These are phyloP conservation scores for Neurospora tetraspora DNA, from an alignment of 495 filamentous ascomycete species.

Conservation along the genomic window DNA sequence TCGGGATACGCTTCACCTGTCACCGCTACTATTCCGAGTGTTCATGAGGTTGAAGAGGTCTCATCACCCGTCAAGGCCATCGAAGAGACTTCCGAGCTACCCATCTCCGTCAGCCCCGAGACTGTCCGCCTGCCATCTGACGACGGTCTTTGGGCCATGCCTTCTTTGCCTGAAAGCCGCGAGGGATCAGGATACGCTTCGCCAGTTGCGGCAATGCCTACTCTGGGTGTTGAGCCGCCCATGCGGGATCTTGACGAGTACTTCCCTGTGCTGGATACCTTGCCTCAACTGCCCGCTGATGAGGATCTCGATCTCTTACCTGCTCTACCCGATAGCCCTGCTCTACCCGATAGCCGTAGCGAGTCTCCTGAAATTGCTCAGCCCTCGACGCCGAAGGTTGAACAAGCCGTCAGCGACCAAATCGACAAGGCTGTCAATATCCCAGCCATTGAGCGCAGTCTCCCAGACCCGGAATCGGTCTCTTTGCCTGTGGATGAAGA, in stretches of 20 bases:
- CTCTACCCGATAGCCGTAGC: constrained; percentile 8
- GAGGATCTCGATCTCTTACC: constrained; percentile 3
- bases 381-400: background rate
- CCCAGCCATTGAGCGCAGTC: background rate
- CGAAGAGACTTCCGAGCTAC: background rate
- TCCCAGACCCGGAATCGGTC: background rate
- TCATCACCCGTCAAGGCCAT: background rate
- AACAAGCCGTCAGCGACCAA: background rate
- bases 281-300: background rate
- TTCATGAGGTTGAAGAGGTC: background rate
- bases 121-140: background rate
- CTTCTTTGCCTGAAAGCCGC: background rate
- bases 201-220: background rate
- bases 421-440: background rate
- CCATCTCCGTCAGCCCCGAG: background rate
- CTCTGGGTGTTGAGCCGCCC: background rate
- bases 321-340: constrained; percentile 2
- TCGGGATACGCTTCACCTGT: background rate
- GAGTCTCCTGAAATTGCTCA: background rate
- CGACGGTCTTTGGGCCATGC: background rate
- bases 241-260: background rate
- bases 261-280: background rate
- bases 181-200: background rate
- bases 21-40: background rate
- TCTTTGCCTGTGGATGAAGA: background rate